A percentile compares a stretch with the other conserved stretches of the same genome.
These are phyloP conservation scores for Kitagawia praeruptora DNA, from an alignment of 129 eudicot genomes.

Conservation along the genomic window DNA sequence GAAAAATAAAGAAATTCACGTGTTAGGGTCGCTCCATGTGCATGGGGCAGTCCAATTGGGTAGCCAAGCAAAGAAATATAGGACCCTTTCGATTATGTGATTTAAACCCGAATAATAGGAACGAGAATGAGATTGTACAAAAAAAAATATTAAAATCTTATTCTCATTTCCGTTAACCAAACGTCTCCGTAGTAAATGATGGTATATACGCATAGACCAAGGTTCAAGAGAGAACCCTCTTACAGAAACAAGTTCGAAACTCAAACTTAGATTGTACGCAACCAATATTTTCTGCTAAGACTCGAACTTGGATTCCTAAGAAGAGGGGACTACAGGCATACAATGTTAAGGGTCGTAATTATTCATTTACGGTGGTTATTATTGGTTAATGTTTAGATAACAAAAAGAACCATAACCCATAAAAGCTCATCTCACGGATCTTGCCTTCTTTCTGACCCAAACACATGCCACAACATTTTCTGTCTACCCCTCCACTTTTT, in stretches of 20 bases:
- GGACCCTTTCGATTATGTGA: too few species aligned
- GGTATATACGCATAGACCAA: too few species aligned
- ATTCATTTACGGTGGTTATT: not conserved
- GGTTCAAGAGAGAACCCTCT: too few species aligned
- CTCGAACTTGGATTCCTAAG: not conserved
- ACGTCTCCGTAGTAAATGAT: too few species aligned
- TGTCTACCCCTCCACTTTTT: not conserved
- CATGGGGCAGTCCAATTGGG: not conserved
- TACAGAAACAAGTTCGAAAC: too few species aligned
- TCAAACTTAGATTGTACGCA: not conserved
- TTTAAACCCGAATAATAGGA: too few species aligned
- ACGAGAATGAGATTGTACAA: too few species aligned
- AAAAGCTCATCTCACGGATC: slow-evolving; percentile 53
- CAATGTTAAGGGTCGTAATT: not conserved
- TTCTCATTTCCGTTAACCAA: too few species aligned
- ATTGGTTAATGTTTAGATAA: not conserved
- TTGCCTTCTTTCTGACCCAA: slow-evolving; percentile 31
- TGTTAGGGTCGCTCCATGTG: slow-evolving; percentile 28
- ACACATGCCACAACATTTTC: slow-evolving; percentile 10
- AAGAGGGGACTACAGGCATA: not conserved
- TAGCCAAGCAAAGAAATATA: not conserved
- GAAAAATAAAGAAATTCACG: slow-evolving; percentile 15
- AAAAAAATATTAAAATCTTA: too few species aligned
- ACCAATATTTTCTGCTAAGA: not conserved
- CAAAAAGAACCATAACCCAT: slow-evolving; percentile 17